These are phyloP conservation scores for Lactarius sp. DNA, from an alignment of 768 basidiomycete genomes.

Conservation along the genomic window DNA sequence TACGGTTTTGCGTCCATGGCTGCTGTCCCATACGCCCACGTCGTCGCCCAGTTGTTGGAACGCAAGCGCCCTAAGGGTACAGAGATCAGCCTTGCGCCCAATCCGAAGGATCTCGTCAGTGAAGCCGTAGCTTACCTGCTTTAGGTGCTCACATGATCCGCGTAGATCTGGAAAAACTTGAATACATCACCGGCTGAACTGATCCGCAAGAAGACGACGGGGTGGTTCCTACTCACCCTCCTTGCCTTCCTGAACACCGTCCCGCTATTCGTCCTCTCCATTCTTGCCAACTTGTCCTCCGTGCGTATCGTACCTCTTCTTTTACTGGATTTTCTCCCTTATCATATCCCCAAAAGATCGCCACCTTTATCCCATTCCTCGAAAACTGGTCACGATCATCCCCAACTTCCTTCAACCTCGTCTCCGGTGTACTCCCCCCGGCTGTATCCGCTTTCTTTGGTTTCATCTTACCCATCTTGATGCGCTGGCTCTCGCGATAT, in stretches of 20 bases:
- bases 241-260: conserved; percentile 95
- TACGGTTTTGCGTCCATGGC: conserved; percentile 93
- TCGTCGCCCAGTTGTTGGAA: conserved; percentile 67
- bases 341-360: conserved; percentile 39
- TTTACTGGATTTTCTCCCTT: conserved; percentile 1
- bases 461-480: conserved; percentile 86
- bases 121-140: not conserved
- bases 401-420: conserved; percentile 64
- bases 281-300: conserved; percentile 84
- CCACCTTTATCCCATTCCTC: conserved; percentile 70
- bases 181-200: conserved; percentile 64
- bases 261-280: conserved; percentile 84
- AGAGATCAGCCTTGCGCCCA: conserved; percentile 69
- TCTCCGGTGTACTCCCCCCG: conserved; percentile 92
- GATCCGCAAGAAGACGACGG: conserved; percentile 60
- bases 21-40: conserved; percentile 81
- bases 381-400: conserved; percentile 63
- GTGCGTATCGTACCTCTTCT: conserved; percentile 39
- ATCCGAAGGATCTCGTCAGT: conserved; percentile 82
- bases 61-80: conserved; percentile 72
- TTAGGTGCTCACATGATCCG: conserved; percentile 2
- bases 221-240: conserved; percentile 69
- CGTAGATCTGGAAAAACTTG: conserved; percentile 88
- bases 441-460: conserved; percentile 84
- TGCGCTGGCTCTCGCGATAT: conserved; percentile 75